Evolutionary conservation across 768 basidiomycete species (phyloP), one percentile per base, ranked within the genome.

Genomic region (Candolleomyces aberdarensis): DNA sequence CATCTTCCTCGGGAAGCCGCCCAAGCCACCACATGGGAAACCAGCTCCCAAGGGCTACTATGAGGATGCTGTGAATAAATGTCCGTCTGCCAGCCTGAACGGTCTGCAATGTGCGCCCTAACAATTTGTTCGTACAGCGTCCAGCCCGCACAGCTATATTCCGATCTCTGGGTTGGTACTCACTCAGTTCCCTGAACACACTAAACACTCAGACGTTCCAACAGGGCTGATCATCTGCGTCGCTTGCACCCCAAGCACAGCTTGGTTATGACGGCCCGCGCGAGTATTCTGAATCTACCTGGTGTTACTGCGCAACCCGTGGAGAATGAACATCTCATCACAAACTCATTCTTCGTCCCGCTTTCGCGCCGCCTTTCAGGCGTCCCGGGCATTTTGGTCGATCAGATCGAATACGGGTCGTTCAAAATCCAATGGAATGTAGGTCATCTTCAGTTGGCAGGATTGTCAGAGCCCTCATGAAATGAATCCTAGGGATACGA

Each of bases 401-500:
- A 88, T 46, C 61, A 67, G 3, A 71, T 87, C 53, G 75, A 81
- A 54, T 80, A 83, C 61, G 87, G 85, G 17, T 75, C 79, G 2
- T 87, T 87, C 69, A 74, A 74, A 36, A 63, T 85, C 1, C 72
- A 75, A 9, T 91, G 88, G 88, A 77, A 84, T 62, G 88, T 85
- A 65, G 69, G 82, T 69, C 19, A 7, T 13, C 48, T 36, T 1
- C 40, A 32, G 13, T 49, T 8, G 32, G 19, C 43, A 20, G 19
- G 15, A 31, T 47, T 49, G 26, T 36, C 31, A 54, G 14, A 39
- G 52, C 39, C 60, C 47, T 54, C n/a, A 26, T 39, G 48, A 22
- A 61, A 32, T 13, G 26, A 26, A 26, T 19, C 56, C 17, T 56
- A 39, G 65, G 88, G 87, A 73, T 78, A 77, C 57, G 82, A 86